These are phyloP conservation scores for Ophiostoma novo-ulmi DNA, from an alignment of 2,329 filamentous ascomycete species.

Conservation along the genomic window DNA sequence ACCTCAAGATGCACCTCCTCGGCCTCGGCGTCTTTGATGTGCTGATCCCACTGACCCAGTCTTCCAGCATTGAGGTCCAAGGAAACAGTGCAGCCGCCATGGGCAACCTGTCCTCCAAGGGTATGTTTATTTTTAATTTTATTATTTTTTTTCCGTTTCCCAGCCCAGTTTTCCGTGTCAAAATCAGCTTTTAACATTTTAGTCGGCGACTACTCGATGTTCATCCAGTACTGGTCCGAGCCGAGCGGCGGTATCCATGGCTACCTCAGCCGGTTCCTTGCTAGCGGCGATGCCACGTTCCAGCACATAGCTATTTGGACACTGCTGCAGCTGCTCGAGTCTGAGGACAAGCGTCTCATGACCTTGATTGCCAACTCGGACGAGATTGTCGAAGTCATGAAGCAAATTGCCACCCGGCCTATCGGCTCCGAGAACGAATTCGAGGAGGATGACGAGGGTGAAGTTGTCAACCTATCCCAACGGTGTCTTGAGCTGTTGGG, in stretches of 20 bases:
- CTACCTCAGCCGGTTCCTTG: slow-evolving; percentile 87
- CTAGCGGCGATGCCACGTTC: slow-evolving; percentile 92
- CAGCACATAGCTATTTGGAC: slow-evolving; percentile 99
- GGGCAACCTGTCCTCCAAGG: slow-evolving; percentile 94
- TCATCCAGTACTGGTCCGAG: slow-evolving; percentile 88
- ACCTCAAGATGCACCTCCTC: slow-evolving; percentile 85
- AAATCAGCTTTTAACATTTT: not conserved
- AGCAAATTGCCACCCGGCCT: slow-evolving; percentile 81
- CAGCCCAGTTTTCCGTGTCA: not conserved
- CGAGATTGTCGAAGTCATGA: slow-evolving; percentile 88
- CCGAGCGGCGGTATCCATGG: slow-evolving; percentile 93
- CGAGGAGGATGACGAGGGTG: slow-evolving; percentile 84
- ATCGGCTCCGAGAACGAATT: slow-evolving; percentile 82
- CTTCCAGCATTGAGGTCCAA: slow-evolving; percentile 94
- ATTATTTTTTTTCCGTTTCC: not conserved
- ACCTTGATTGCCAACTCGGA: slow-evolving; percentile 82
- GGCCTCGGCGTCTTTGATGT: slow-evolving; percentile 95
- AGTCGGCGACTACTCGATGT: slow-evolving; percentile 97
- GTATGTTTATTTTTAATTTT: slow-evolving; percentile 44
- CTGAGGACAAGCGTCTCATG: slow-evolving; percentile 85
- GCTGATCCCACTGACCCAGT: slow-evolving; percentile 89
- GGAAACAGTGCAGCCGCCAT: slow-evolving; percentile 95
- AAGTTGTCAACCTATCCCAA: slow-evolving; percentile 86
- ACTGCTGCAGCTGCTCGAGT: slow-evolving; percentile 88
- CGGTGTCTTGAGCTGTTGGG: slow-evolving; percentile 83